Evolutionary conservation across 345 rosid species (phyloP).

Genomic region (Boechera stricta): DNA sequence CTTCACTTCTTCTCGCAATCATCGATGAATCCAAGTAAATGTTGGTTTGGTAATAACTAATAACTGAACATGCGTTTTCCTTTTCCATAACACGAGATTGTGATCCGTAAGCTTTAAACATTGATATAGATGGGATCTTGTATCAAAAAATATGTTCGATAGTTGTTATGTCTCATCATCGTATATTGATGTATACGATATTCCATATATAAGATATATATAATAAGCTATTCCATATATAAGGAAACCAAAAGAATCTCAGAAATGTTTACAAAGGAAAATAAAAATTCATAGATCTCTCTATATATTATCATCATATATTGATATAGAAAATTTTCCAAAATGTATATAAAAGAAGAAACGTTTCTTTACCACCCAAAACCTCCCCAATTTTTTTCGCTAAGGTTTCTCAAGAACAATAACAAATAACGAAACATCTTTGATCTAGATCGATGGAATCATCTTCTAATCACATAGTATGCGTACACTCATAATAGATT

Average conservation of each 20-base stretch:
- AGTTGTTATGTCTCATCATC: no score
- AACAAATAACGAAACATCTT: not conserved
- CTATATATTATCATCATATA: not conserved
- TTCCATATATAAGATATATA: not conserved
- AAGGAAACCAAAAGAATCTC: not conserved
- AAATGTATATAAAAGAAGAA: not conserved
- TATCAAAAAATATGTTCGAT: no score
- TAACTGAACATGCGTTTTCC: no score
- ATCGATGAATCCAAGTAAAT: no score
- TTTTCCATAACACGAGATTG: no score
- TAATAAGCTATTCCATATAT: not conserved
- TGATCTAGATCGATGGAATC: slow-evolving; percentile 10
- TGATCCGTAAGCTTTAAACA: no score
- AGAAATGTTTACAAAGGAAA: not conserved
- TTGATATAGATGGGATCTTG: no score
- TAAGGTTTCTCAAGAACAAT: not conserved
- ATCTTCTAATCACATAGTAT: slow-evolving; percentile 22
- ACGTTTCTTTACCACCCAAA: not conserved
- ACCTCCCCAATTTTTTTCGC: not conserved
- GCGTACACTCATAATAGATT: not conserved
- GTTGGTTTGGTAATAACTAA: no score
- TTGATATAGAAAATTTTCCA: no score
- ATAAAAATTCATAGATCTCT: not conserved
- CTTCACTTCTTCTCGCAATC: no score
- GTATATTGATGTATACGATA: not conserved